Evolutionary conservation across 164 flowering plant species (phyloP).

Genomic region (Vitis rotundifolia): DNA sequence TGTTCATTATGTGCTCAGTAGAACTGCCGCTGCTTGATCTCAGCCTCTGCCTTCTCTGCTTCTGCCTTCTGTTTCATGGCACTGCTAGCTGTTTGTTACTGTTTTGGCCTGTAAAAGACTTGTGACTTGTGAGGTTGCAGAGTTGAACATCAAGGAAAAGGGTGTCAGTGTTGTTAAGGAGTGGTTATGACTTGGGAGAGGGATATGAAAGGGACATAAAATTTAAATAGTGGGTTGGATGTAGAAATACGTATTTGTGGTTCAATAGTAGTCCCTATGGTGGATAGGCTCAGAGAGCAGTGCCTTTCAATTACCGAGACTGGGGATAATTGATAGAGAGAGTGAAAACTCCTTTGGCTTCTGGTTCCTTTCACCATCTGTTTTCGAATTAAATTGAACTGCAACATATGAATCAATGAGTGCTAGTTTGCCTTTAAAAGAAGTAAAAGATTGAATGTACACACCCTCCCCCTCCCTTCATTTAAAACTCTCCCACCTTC

Average conservation of each 20-base stretch:
- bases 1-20: conserved; percentile 4
- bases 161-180: conserved; percentile 2
- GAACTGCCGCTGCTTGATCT: not conserved
- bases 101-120: conserved; percentile 2
- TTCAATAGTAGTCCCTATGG: conserved; percentile 5
- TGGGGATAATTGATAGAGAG: conserved; percentile 12
- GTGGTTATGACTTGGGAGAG: conserved; percentile 6
- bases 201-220: conserved; percentile 14
- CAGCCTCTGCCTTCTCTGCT: conserved; percentile 4
- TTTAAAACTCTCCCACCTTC: too few relatives aligned
- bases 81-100: conserved; percentile 15
- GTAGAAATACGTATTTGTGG: not conserved
- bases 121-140: not conserved
- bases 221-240: not conserved
- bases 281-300: conserved; percentile 8
- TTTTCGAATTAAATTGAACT: not conserved
- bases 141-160: conserved; percentile 7
- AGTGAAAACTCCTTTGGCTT: too few relatives aligned
- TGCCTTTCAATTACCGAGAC: conserved; percentile 37
- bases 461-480: too few relatives aligned
- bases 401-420: not conserved
- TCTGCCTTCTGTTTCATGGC: conserved; percentile 13
- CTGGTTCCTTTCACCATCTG: not conserved
- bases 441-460: not conserved
- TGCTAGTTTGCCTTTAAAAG: not conserved